Conservation (phyloP, 176 grass and related monocot genomes). For the Cocos nucifera region DNA sequence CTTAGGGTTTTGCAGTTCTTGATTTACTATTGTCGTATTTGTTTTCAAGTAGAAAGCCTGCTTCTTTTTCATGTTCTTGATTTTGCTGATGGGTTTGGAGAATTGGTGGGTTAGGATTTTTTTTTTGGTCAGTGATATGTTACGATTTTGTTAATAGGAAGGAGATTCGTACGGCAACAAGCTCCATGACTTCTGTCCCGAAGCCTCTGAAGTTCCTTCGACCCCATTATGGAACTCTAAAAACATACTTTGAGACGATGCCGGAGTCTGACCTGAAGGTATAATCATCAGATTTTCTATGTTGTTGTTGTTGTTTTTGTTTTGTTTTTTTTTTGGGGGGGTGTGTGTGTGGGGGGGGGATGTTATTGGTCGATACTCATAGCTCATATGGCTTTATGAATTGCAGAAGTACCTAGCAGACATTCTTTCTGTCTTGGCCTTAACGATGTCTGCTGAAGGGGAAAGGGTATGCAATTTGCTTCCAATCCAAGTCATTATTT, state of each 20-base stretch:
- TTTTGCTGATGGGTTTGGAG: neutral
- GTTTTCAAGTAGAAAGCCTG: neutral
- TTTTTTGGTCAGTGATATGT: neutral
- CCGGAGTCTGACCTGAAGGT: slow-evolving; percentile 78
- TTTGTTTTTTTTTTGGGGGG: too few species aligned
- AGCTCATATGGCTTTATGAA: slow-evolving; percentile 8
- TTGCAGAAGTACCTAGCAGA: slow-evolving; percentile 78
- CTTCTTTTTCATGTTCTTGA: neutral
- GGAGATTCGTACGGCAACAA: slow-evolving; percentile 87
- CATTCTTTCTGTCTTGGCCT: slow-evolving; percentile 74
- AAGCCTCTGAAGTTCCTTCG: slow-evolving; percentile 94
- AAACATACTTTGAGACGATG: slow-evolving; percentile 65
- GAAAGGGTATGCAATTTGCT: slow-evolving; percentile 56
- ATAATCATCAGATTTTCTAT: neutral
- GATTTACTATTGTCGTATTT: neutral
- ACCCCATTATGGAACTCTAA: slow-evolving; percentile 82
- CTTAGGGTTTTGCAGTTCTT: neutral
- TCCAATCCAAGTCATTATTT: neutral
- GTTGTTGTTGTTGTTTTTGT: neutral
- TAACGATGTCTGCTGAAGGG: slow-evolving; percentile 91
- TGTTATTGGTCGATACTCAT: neutral
- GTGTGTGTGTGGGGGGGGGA: too few species aligned
- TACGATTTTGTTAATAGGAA: slow-evolving; percentile 30
- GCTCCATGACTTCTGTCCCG: slow-evolving; percentile 94
- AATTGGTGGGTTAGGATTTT: neutral